Conservation (phyloP, 345 rosid genomes). For the Brassica cretica region DNA sequence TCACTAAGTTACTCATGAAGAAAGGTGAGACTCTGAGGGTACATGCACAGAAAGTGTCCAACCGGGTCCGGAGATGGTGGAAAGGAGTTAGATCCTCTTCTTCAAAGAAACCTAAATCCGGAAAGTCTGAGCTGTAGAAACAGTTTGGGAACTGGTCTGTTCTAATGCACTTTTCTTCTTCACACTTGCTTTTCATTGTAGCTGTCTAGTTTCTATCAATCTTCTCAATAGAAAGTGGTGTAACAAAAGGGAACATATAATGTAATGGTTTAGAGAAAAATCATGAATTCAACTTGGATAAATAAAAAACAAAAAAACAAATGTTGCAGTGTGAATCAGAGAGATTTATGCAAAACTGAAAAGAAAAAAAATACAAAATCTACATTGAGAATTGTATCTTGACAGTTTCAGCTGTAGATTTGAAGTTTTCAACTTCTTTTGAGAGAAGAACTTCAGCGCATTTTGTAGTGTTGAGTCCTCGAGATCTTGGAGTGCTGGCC, state of each 20-base stretch:
- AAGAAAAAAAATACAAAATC: not conserved
- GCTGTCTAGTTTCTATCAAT: constrained; percentile 8
- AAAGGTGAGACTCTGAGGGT: constrained; percentile 50
- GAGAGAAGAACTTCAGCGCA: constrained; percentile 48
- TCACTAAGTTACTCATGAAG: constrained; percentile 50
- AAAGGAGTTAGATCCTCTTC: constrained; percentile 43
- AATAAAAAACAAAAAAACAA: too few relatives aligned
- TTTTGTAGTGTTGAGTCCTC: constrained; percentile 69
- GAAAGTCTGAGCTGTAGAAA: constrained; percentile 67
- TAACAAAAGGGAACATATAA: not conserved
- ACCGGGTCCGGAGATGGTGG: constrained; percentile 68
- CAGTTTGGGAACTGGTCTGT: not conserved
- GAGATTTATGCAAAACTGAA: constrained; percentile 11
- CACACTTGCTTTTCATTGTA: not conserved
- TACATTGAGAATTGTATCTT: constrained; percentile 13
- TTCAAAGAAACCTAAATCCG: constrained; percentile 49
- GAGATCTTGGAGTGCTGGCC: constrained; percentile 67
- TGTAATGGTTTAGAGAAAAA: not conserved
- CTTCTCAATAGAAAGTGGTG: not conserved
- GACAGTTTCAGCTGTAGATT: constrained; percentile 36
- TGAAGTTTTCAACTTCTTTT: not conserved
- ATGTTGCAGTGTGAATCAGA: not conserved
- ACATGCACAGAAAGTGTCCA: constrained; percentile 60
- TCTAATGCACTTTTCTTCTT: not conserved
- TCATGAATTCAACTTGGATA: not conserved